These are phyloP conservation scores for Umbelopsis sp. DNA, from an alignment of 192 early-diverging fungal genomes.

Conservation along the genomic window DNA sequence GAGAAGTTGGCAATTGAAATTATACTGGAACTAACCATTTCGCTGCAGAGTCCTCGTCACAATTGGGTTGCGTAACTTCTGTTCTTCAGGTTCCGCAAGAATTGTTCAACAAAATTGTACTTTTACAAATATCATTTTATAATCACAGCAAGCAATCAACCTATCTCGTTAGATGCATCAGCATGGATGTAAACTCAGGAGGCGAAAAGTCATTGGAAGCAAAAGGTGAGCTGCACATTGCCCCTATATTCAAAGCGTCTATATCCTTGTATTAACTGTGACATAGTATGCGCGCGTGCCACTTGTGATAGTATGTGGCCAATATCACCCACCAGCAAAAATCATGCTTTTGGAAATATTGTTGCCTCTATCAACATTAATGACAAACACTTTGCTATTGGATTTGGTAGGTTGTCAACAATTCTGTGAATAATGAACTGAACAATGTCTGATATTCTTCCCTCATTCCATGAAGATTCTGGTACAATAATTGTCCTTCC, in stretches of 20 bases:
- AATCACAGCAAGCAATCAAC: not conserved
- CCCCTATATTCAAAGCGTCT: not conserved
- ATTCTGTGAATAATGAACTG: not conserved
- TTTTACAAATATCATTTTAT: not conserved
- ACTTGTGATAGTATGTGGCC: slow-evolving; percentile 41
- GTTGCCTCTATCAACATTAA: slow-evolving; percentile 51
- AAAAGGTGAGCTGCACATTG: not conserved
- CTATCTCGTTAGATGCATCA: not conserved
- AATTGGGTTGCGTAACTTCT: not conserved
- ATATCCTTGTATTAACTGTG: not conserved
- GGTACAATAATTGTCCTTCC: slow-evolving; percentile 62
- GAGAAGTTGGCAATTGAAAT: not conserved
- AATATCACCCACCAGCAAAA: not conserved
- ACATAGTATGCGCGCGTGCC: slow-evolving; percentile 11
- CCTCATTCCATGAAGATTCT: slow-evolving; percentile 42
- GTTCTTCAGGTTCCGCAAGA: not conserved
- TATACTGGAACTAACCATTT: not conserved
- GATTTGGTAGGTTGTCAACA: slow-evolving; percentile 55
- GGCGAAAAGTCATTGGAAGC: not conserved
- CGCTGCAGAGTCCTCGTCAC: not conserved
- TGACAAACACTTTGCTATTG: slow-evolving; percentile 65
- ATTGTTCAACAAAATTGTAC: not conserved
- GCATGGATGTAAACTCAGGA: not conserved
- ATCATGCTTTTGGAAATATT: slow-evolving; percentile 29
- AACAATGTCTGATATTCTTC: not conserved